Evolutionary conservation across 768 basidiomycete species (phyloP).

Genomic region (Zangia roseola): DNA sequence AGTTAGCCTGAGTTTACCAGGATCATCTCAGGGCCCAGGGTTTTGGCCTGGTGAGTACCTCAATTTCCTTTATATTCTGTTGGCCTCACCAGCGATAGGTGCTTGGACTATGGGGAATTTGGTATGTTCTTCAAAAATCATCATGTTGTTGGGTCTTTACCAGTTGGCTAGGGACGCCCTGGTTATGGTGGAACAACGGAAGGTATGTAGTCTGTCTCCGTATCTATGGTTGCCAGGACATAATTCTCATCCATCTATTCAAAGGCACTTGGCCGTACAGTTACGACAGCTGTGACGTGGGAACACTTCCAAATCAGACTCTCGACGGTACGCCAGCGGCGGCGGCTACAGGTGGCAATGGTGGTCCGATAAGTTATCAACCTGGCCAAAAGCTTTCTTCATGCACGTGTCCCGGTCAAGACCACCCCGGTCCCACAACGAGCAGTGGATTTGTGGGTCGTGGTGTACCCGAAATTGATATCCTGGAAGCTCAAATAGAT

Average conservation of each 20-base stretch:
- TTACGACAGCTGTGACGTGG: constrained; percentile 82
- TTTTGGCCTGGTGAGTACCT: constrained; percentile 78
- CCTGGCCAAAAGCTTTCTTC: constrained; percentile 86
- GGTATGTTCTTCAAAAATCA: constrained; percentile 17
- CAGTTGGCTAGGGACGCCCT: constrained; percentile 61
- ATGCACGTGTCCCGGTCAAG: constrained; percentile 82
- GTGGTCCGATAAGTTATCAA: constrained; percentile 61
- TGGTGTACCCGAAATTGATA: constrained; percentile 89
- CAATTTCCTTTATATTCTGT: constrained; percentile 4
- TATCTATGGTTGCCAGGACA: neutral
- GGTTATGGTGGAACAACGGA: constrained; percentile 91
- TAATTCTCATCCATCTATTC: constrained; percentile 5
- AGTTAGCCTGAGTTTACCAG: constrained; percentile 74
- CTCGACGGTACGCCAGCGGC: constrained; percentile 57
- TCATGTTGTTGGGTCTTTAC: constrained; percentile 11
- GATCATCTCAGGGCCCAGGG: constrained; percentile 56
- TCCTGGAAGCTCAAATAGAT: constrained; percentile 82
- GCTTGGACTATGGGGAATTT: constrained; percentile 80
- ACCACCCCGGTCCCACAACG: constrained; percentile 79
- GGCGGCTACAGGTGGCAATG: constrained; percentile 49
- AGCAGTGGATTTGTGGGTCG: constrained; percentile 53
- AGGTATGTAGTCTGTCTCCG: constrained; percentile 38
- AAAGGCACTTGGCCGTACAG: constrained; percentile 72
- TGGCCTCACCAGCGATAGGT: constrained; percentile 32
- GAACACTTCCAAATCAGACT: constrained; percentile 84